phyloP scores from a whole-genome alignment of 371 early-diverging fungal species.

The Mortierella sp. region DNA sequence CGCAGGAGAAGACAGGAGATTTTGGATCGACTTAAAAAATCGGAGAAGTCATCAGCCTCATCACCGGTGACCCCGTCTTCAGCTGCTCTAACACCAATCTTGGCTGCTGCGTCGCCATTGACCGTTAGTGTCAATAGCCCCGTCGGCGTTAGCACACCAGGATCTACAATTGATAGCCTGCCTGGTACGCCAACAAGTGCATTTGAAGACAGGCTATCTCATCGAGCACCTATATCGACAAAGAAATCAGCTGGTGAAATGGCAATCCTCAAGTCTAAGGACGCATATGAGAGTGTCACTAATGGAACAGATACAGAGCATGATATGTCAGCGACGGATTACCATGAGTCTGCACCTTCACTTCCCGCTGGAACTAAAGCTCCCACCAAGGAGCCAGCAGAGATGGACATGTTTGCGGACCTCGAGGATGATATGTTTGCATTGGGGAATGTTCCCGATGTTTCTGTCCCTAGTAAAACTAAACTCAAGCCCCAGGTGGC shows the following conservation, averaged over 20 bases:
- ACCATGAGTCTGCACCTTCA: slow-evolving; percentile 62
- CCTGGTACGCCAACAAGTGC: slow-evolving; percentile 41
- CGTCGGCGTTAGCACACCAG: slow-evolving; percentile 34
- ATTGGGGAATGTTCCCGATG: slow-evolving; percentile 26
- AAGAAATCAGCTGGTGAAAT: slow-evolving; percentile 58
- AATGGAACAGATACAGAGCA: slow-evolving; percentile 60
- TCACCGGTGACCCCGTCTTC: slow-evolving; percentile 25
- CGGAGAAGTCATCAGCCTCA: slow-evolving; percentile 25
- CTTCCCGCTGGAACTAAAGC: slow-evolving; percentile 28
- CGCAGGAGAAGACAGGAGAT: slow-evolving; percentile 50
- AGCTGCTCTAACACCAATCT: slow-evolving; percentile 12
- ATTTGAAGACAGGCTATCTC: slow-evolving; percentile 42
- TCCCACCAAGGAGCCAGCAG: slow-evolving; percentile 49
- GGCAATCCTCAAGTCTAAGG: slow-evolving; percentile 68
- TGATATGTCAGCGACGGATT: slow-evolving; percentile 75
- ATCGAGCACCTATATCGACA: slow-evolving; percentile 18
- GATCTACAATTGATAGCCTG: slow-evolving; percentile 31
- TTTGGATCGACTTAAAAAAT: slow-evolving; percentile 38
- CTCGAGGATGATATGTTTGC: slow-evolving; percentile 67
- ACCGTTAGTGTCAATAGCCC: slow-evolving; percentile 23
- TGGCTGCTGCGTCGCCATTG: slow-evolving; percentile 20
- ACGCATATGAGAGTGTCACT: slow-evolving; percentile 61
- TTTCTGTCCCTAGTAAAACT: slow-evolving; percentile 46
- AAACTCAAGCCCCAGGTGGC: slow-evolving; percentile 25
- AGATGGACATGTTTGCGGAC: slow-evolving; percentile 86